Percentiles rank a stretch among this genome's conserved stretches.
Conservation (phyloP, 2,329 filamentous ascomycete species). For the Zarea fungicola region DNA sequence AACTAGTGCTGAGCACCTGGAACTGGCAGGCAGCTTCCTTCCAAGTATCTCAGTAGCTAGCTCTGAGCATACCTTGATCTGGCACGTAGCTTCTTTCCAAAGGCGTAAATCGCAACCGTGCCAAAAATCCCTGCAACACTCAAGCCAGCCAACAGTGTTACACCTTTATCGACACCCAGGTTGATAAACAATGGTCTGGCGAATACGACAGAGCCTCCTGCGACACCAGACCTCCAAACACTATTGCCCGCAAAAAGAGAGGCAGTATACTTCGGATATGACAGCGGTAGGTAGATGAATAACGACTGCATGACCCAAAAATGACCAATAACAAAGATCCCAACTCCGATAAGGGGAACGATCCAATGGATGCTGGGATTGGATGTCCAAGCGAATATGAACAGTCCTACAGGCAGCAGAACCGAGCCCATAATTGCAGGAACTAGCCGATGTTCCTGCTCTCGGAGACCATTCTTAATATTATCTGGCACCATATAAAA, state of each 20-base stretch:
- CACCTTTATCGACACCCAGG: constrained; percentile 16
- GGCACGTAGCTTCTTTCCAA: constrained; percentile 8
- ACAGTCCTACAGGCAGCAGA: constrained; percentile 60
- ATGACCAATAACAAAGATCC: constrained; percentile 50
- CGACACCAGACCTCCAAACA: constrained; percentile 15
- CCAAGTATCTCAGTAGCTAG: no score
- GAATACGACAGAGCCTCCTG: constrained; percentile 15
- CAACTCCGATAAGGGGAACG: constrained; percentile 49
- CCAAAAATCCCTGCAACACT: constrained; percentile 15
- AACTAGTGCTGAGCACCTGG: no score
- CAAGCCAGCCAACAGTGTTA: constrained; percentile 16
- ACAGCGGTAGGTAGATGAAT: constrained; percentile 18
- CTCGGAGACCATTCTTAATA: constrained; percentile 14
- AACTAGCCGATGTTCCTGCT: constrained; percentile 17
- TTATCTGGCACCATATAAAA: constrained; percentile 14
- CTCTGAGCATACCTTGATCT: constrained; percentile 4
- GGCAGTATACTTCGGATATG: constrained; percentile 18
- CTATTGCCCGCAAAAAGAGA: constrained; percentile 19
- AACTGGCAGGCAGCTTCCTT: no score
- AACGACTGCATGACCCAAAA: constrained; percentile 24
- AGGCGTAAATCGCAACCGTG: constrained; percentile 11
- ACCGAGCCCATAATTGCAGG: constrained; percentile 42
- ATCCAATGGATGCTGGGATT: constrained; percentile 56
- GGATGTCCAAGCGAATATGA: constrained; percentile 67
- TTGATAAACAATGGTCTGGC: constrained; percentile 16